Conservation (phyloP, 257 asterid species). For the Eucommia ulmoides region DNA sequence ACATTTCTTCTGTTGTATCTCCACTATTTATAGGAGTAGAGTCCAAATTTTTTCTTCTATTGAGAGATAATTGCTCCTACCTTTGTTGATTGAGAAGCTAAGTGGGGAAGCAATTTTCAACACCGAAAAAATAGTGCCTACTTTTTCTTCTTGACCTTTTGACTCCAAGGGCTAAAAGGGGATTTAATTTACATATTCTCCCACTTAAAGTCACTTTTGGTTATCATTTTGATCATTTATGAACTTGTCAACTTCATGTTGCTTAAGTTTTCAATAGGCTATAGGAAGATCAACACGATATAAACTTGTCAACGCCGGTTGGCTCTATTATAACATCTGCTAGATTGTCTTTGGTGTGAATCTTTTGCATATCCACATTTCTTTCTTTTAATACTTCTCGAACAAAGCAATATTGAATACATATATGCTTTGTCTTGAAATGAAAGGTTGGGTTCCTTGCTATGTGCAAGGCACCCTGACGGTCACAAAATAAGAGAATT, state of each 20-base stretch:
- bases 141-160: no score
- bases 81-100: no score
- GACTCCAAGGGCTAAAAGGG: no score
- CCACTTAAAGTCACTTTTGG: no score
- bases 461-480: not conserved
- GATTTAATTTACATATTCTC: no score
- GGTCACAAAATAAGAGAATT: not conserved
- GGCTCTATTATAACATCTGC: not conserved
- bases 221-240: no score
- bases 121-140: no score
- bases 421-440: not conserved
- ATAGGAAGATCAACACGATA: not conserved
- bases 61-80: no score
- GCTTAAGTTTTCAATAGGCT: not conserved
- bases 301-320: constrained; percentile 3
- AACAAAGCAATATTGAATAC: not conserved
- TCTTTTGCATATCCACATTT: not conserved
- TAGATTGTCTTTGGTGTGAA: constrained; percentile 3
- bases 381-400: not conserved
- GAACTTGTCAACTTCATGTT: not conserved
- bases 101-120: no score
- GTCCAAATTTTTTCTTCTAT: no score
- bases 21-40: no score
- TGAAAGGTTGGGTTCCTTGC: not conserved
- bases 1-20: no score